Evolutionary conservation across 2,329 filamentous ascomycete genomes (phyloP), one percentile per base, ranked within the genome.

Genomic region (Fusarium buharicum): DNA sequence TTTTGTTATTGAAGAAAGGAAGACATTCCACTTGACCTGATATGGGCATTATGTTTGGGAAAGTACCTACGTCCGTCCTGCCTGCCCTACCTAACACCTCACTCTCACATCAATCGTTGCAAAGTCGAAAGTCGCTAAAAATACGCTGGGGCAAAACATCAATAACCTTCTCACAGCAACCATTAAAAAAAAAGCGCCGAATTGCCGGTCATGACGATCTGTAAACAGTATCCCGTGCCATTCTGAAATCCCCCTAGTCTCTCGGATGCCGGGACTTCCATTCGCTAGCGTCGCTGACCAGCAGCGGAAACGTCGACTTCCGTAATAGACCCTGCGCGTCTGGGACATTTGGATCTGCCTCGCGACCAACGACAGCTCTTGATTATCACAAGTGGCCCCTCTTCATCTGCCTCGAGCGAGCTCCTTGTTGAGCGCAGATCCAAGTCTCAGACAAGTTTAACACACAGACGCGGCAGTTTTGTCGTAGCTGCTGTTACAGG

Each of bases 221-320:
- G 27, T 28, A 11, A 28, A 28, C 27, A 28, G 27, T 13, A 28
- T 28, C 27, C 11, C 36, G 50, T 47, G 38, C 55, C 40, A 44
- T 50, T 51, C 50, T 53, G 39, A 16, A 61, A 59, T 62, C 55
- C 45, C 31, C 44, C 49, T 69, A 67, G 63, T 41, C 50, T 52
- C 62, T 61, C 68, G 68, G 68, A 70, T 64, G 54, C 33, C 50
- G 50, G 47, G 53, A 45, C 59, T 70, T 70, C 68, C 68, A 70
- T 46, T 33, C 30, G 41, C 57, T 70, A 70, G 68, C 66, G 66
- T 50, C 31, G 17, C 45, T 44, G 44, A 34, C 62, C 64, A 60
- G 40, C 62, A 57, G 55, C 66, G 66, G 68, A 67, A 68, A 49
- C 34, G 33, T 37, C 40, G 55, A 39, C 56, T 62, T 70, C 66